phyloP scores from a whole-genome alignment of 164 flowering plant genomes.

The Nelumbo lutea region DNA sequence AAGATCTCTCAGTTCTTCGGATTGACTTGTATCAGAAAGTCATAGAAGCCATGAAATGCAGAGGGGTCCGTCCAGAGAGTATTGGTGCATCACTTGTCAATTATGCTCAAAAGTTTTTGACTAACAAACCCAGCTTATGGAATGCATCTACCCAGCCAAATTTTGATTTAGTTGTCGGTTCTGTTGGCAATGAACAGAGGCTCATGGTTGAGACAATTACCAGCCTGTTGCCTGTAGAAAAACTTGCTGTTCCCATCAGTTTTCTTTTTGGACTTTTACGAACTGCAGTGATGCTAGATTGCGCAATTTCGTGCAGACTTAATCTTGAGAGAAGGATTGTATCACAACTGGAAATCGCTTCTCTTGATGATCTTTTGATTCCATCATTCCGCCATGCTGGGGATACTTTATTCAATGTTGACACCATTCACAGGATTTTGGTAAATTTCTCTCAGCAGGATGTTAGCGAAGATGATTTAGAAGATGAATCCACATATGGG shows the following conservation, averaged over 20 bases:
- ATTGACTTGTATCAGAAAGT: slow-evolving; percentile 70
- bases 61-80: slow-evolving; percentile 86
- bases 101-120: slow-evolving; percentile 72
- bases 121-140: slow-evolving; percentile 56
- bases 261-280: slow-evolving; percentile 73
- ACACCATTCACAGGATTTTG: slow-evolving; percentile 76
- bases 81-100: slow-evolving; percentile 77
- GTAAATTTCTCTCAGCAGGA: slow-evolving; percentile 75
- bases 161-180: slow-evolving; percentile 30
- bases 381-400: slow-evolving; percentile 63
- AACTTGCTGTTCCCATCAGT: slow-evolving; percentile 53
- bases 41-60: slow-evolving; percentile 75
- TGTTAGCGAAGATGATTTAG: slow-evolving; percentile 66
- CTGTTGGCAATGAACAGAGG: slow-evolving; percentile 39
- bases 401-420: slow-evolving; percentile 78
- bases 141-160: slow-evolving; percentile 44
- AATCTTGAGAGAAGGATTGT: slow-evolving; percentile 85
- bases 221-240: slow-evolving; percentile 69
- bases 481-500: slow-evolving; percentile 55
- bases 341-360: slow-evolving; percentile 70
- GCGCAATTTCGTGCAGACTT: slow-evolving; percentile 53
- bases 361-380: slow-evolving; percentile 77
- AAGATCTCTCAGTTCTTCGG: slow-evolving; percentile 78
- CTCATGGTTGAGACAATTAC: slow-evolving; percentile 73
- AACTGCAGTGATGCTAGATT: slow-evolving; percentile 66